Conservation (phyloP, 768 basidiomycete species). For the Sarcodon sp. region DNA sequence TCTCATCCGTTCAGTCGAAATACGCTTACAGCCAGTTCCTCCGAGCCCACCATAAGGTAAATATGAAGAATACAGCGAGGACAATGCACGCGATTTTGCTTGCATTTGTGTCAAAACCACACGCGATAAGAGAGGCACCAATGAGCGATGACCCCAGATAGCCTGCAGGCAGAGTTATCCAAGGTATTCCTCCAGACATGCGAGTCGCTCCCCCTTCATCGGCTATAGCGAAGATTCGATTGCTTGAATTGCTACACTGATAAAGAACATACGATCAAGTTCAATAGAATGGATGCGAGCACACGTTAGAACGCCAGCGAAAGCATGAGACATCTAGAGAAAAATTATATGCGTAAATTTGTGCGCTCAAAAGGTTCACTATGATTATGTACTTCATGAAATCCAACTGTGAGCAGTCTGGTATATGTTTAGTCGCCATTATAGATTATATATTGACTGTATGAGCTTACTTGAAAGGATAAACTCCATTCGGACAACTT, state of each 20-base stretch:
- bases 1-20: neutral
- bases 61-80: slow-evolving; percentile 73
- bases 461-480: slow-evolving; percentile 74
- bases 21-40: slow-evolving; percentile 52
- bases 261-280: slow-evolving; percentile 58
- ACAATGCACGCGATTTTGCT: slow-evolving; percentile 75
- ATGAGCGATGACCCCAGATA: slow-evolving; percentile 81
- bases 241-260: slow-evolving; percentile 3
- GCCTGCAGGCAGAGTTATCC: slow-evolving; percentile 76
- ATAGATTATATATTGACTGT: slow-evolving; percentile 1
- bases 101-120: slow-evolving; percentile 82
- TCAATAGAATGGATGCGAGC: slow-evolving; percentile 80
- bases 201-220: slow-evolving; percentile 81
- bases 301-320: slow-evolving; percentile 71
- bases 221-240: slow-evolving; percentile 25
- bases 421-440: slow-evolving; percentile 1
- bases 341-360: neutral
- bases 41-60: slow-evolving; percentile 85
- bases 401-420: slow-evolving; percentile 76
- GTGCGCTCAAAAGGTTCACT: neutral
- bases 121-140: slow-evolving; percentile 77
- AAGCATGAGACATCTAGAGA: slow-evolving; percentile 73
- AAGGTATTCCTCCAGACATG: slow-evolving; percentile 79
- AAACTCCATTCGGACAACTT: slow-evolving; percentile 34
- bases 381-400: slow-evolving; percentile 54